Conservation (phyloP, 1,284 basidiomycete genomes). For the Cryptococcus sp. region DNA sequence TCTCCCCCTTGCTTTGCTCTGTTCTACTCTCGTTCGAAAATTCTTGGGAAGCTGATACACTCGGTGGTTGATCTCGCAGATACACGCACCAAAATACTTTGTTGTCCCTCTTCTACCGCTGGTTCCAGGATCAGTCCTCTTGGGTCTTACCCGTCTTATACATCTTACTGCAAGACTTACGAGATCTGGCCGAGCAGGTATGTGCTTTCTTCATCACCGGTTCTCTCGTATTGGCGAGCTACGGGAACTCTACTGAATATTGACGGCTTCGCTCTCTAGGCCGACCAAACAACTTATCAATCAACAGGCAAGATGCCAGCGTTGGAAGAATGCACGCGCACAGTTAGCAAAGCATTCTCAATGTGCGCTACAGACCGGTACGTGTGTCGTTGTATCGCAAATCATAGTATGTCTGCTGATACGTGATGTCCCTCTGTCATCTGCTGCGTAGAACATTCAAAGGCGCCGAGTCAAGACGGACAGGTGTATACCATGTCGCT, state of each 20-base stretch:
- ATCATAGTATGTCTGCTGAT: too few relatives aligned
- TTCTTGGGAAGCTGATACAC: neutral
- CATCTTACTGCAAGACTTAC: conserved; percentile 72
- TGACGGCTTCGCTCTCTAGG: conserved; percentile 20
- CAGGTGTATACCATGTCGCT: conserved; percentile 94
- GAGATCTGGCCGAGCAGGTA: conserved; percentile 69
- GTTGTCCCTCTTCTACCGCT: conserved; percentile 69
- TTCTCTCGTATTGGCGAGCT: too few relatives aligned
- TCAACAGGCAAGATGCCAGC: conserved; percentile 59
- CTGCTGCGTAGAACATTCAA: conserved; percentile 60
- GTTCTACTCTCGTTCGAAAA: too few relatives aligned
- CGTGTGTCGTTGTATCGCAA: conserved; percentile 16
- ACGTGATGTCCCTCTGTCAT: too few relatives aligned
- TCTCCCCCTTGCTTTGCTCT: too few relatives aligned
- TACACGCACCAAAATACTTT: conserved; percentile 45
- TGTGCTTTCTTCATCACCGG: conserved; percentile 1
- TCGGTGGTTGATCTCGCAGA: conserved; percentile 11
- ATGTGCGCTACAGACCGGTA: conserved; percentile 87
- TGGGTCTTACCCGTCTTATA: conserved; percentile 82
- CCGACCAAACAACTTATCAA: conserved; percentile 54
- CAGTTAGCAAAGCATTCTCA: conserved; percentile 89
- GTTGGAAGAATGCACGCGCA: conserved; percentile 88
- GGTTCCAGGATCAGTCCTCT: conserved; percentile 71
- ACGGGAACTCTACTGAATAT: too few relatives aligned
- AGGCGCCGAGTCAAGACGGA: conserved; percentile 76